Evolutionary conservation across 164 flowering plant species (phyloP).

Genomic region (Buxus sempervirens): DNA sequence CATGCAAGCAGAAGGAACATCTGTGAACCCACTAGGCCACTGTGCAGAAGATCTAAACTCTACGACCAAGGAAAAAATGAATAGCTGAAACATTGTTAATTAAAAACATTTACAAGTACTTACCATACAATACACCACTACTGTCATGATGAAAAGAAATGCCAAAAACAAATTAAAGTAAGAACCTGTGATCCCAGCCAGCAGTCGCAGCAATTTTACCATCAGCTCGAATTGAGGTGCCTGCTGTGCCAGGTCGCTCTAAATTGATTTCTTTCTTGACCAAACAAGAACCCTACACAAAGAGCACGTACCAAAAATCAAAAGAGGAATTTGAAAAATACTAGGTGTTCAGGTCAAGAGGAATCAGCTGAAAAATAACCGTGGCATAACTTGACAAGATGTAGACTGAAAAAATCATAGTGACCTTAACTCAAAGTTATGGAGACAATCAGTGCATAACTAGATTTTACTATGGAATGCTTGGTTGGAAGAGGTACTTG

Average conservation of each 20-base stretch:
- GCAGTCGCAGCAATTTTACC: conserved; percentile 85
- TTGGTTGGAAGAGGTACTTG: too few relatives aligned
- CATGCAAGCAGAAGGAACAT: too few relatives aligned
- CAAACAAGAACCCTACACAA: conserved; percentile 54
- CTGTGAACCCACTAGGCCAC: too few relatives aligned
- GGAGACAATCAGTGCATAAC: too few relatives aligned
- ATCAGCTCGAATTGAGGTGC: conserved; percentile 64
- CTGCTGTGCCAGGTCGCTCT: conserved; percentile 75
- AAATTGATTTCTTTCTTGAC: conserved; percentile 67
- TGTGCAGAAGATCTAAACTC: too few relatives aligned
- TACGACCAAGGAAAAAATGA: too few relatives aligned
- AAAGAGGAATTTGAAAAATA: conserved; percentile 1
- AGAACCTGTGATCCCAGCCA: conserved; percentile 95
- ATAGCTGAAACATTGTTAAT: neutral
- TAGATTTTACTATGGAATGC: too few relatives aligned
- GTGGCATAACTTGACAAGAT: neutral
- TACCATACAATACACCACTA: neutral
- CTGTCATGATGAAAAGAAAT: neutral
- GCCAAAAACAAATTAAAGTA: neutral
- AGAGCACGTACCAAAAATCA: neutral
- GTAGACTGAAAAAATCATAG: too few relatives aligned
- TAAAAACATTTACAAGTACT: neutral
- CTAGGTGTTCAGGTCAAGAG: neutral
- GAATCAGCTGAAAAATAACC: neutral
- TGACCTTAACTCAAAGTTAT: too few relatives aligned